Evolutionary conservation across 2,329 filamentous ascomycete species (phyloP).

Genomic region (Saccharata proteae): DNA sequence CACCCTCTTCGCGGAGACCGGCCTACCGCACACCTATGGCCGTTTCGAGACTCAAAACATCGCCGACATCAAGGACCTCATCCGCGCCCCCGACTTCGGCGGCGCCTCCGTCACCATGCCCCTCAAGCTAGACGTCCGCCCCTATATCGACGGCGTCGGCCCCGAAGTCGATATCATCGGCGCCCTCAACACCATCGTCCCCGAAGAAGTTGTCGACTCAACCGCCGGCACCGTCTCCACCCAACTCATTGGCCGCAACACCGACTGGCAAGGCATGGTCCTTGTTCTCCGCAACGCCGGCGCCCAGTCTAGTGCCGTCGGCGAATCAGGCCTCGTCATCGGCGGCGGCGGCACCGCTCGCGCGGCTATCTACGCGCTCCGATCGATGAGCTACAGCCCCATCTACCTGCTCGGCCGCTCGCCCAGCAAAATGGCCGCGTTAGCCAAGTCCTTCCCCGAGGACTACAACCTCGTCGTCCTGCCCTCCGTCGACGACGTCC

Average conservation of each 20-base stretch:
- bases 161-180: conserved; percentile 72
- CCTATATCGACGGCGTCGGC: conserved; percentile 66
- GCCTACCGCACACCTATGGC: conserved; percentile 74
- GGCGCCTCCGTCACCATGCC: conserved; percentile 94
- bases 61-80: conserved; percentile 46
- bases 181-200: conserved; percentile 87
- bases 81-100: conserved; percentile 66
- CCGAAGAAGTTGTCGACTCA: conserved; percentile 29
- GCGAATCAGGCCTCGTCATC: conserved; percentile 61
- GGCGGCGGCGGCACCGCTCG: conserved; percentile 87
- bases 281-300: conserved; percentile 62
- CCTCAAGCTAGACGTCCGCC: conserved; percentile 79
- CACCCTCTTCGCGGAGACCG: conserved; percentile 60
- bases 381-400: conserved; percentile 69
- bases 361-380: conserved; percentile 79
- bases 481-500: conserved; percentile 37
- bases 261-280: conserved; percentile 90
- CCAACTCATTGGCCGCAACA: conserved; percentile 74
- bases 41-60: conserved; percentile 60
- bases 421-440: conserved; percentile 50
- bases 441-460: conserved; percentile 61
- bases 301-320: conserved; percentile 17
- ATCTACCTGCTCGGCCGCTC: conserved; percentile 82
- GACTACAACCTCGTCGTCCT: conserved; percentile 61
- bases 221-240: conserved; percentile 28